Base-by-base conservation (phyloP, 768 basidiomycete genomes). In the Pisolithus microcarpus region DNA sequence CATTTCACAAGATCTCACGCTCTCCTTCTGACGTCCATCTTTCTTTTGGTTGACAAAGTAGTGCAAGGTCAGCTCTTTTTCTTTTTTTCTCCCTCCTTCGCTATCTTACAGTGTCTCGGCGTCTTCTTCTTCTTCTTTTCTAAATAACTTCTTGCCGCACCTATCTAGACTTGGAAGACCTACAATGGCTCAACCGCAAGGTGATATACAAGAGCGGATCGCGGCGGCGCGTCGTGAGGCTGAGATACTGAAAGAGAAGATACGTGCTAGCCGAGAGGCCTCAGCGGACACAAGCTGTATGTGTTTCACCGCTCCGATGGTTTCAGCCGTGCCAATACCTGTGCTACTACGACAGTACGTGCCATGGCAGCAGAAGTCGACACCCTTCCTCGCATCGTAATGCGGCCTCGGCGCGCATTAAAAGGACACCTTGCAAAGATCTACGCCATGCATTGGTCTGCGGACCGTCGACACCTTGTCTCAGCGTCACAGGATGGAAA, bases 401-500 rank as follows among this genome's bases (percentile, higher is more conserved):
- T 99, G 90, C 89, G 91, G 61, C 90, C 92, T 48, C 82, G 96
- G 52, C 87, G 95, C 59, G 88, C 91, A 56, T 84, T 99, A 60
- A 86, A 93, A 64, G 95, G 95, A 24, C 95, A 99, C 72, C 83
- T 99, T 48, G 95, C 95, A 55, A 99, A 99, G 78, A 98, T 99
- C 65, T 99, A 99, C 69, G 95, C 95, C 44, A 96, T 99, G 90
- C 96, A 99, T 70, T 99, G 96, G 96, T 88, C 95, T 31, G 84
- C 88, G 48, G 95, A 99, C 75, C 82, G 92, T 63, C 80, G 96
- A 61, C 95, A 99, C 75, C 82, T 99, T 54, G 95, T 99, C 34
- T 98, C 96, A 15, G 95, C 95, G n/a, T 98, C 95, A 2, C 95
- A 99, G 68, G 95, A 99, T 65, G 95, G 95, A 48, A 99, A 99